phyloP scores from a whole-genome alignment of 495 filamentous ascomycete species.

The Paragyromitra xinjiangensis region DNA sequence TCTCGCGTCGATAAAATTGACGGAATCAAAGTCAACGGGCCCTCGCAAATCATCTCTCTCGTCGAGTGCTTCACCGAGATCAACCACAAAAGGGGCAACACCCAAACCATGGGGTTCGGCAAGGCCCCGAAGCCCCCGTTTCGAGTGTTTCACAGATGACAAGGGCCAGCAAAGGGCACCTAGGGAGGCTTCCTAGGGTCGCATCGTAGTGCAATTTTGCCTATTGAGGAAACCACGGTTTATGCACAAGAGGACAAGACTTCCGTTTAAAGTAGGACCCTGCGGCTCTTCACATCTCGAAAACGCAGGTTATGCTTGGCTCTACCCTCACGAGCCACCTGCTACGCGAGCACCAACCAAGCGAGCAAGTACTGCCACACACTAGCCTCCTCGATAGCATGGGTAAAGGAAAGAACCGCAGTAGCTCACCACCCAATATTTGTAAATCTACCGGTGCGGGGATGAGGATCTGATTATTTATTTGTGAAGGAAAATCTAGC shows the following conservation, averaged over 20 bases:
- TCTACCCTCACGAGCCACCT: constrained; percentile 3
- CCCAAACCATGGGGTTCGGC: constrained; percentile 27
- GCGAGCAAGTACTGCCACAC: not conserved
- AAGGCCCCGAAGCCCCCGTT: constrained; percentile 14
- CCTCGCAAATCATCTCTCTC: not conserved
- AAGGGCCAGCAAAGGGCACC: constrained; percentile 12
- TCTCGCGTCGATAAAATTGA: not conserved
- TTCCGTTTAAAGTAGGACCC: constrained; percentile 21
- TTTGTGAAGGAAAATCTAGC: not conserved
- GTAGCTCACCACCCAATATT: not conserved
- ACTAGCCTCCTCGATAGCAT: not conserved
- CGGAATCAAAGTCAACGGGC: not conserved
- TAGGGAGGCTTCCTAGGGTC: not conserved
- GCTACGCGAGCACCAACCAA: constrained; percentile 3
- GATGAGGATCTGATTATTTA: not conserved
- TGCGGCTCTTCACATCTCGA: not conserved
- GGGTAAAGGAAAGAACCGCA: not conserved
- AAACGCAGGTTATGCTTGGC: not conserved
- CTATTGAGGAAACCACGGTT: constrained; percentile 16
- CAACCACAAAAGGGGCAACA: constrained; percentile 5
- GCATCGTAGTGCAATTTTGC: constrained; percentile 8
- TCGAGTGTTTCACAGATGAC: constrained; percentile 26
- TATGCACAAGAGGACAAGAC: not conserved
- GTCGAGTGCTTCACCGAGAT: not conserved
- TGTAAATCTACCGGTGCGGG: not conserved